Evolutionary conservation across 306 rosid species (phyloP), one percentile per base, ranked within the genome.

Genomic region (Leucaena leucocephala): DNA sequence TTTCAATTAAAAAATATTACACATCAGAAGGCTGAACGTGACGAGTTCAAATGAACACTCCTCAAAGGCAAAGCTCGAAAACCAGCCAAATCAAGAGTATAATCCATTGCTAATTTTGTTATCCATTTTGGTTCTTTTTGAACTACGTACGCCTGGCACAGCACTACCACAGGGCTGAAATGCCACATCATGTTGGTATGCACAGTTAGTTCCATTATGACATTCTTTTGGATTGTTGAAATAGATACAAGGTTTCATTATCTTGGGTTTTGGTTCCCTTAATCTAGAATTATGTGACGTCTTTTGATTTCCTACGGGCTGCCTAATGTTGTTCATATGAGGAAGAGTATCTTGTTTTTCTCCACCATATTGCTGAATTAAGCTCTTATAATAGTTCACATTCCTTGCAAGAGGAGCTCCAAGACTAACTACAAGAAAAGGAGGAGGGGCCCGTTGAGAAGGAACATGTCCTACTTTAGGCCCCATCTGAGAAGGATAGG

Each of bases 351-450:
- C 98, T 27, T 85, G 97, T 70, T 86, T 85, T 50, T 95, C 97
- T 76, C 89, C 99, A 35, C 99, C 99, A 58, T 95, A 98, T 74
- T 91, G 98, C 76, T 95, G 99, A 86, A 95, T 95, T 84, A 92
- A 86, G 87, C 89, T 93, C 87, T 95, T 95, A 76, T 91, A 95
- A 66, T 95, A 95, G 83, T 75, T 92, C 15, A 74, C 82, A 78
- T 95, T 97, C 89, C 81, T 92, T 35, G 88, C 72, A 5, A 85
- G 83, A 35, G 94, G 89, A 62, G 79, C 86, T 69, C 82, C 91
- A 44, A 73, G 62, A 19, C 79, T 63, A 27, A 42, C 66, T 21
- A 63, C 72, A 65, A 83, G 77, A 14, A 68, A 73, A 65, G 84
- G 77, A 14, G 71, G 76, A 71, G 91, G 84, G 78, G 52, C 34